These are phyloP conservation scores for Cordyceps cateniannulata DNA, from an alignment of 2,329 filamentous ascomycete species.

Conservation along the genomic window DNA sequence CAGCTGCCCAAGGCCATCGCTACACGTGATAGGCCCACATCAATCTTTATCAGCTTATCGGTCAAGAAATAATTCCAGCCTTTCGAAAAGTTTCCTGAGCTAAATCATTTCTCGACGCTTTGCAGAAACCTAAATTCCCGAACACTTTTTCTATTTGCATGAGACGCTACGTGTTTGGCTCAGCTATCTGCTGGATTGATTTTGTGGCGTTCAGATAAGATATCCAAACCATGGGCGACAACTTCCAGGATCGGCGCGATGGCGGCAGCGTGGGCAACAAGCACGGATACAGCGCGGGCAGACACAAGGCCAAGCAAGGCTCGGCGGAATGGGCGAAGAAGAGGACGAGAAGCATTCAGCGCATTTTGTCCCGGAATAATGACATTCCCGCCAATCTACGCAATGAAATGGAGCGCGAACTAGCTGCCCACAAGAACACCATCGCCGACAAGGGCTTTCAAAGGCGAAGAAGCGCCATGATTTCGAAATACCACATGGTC, in stretches of 20 bases:
- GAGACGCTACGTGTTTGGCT: not conserved
- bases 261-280: constrained; percentile 29
- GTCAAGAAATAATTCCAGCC: constrained; percentile 4
- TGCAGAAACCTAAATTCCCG: not conserved
- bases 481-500: constrained; percentile 75
- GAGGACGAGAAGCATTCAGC: constrained; percentile 61
- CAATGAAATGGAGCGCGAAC: constrained; percentile 64
- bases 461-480: constrained; percentile 62
- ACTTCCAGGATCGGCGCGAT: not conserved
- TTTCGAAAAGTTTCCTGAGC: not conserved
- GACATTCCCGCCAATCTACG: constrained; percentile 62
- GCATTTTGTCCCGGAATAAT: constrained; percentile 54
- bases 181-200: not conserved
- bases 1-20: not conserved
- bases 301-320: constrained; percentile 38
- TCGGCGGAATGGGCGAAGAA: constrained; percentile 61
- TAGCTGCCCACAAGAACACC: constrained; percentile 60
- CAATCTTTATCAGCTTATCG: constrained; percentile 14
- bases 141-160: not conserved
- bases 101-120: not conserved
- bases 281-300: constrained; percentile 22
- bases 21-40: constrained; percentile 11
- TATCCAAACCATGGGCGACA: constrained; percentile 1
- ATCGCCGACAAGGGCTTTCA: constrained; percentile 53
- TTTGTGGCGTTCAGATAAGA: not conserved